Conservation (phyloP, 352 stramenopile species). For the Blastocystis sp. region DNA sequence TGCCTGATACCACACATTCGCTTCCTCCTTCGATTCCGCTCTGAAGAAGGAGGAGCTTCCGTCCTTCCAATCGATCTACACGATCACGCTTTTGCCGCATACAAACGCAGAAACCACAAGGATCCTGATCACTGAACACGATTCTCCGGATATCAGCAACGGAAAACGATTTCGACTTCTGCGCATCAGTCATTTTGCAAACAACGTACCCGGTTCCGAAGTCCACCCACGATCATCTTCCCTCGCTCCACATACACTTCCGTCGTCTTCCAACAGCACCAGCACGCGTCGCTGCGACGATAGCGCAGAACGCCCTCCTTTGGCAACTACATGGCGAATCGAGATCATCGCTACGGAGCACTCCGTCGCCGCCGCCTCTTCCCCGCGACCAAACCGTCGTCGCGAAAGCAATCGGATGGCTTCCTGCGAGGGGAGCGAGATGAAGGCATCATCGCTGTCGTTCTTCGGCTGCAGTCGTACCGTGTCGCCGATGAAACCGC, state of each 20-base stretch:
- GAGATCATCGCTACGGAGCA: too few relatives aligned
- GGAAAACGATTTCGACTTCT: conserved; percentile 12
- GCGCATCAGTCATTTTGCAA: neutral
- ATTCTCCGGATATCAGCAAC: neutral
- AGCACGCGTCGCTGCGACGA: neutral
- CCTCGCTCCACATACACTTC: conserved; percentile 39
- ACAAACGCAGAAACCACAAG: neutral
- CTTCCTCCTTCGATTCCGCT: neutral
- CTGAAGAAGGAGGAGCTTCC: neutral
- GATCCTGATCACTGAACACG: neutral
- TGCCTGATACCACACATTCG: conserved; percentile 18
- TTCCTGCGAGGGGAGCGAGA: neutral
- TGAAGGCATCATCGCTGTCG: neutral
- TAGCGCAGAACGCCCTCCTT: neutral
- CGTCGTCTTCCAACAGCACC: neutral
- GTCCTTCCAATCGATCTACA: neutral
- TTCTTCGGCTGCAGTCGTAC: neutral
- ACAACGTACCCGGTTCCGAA: neutral
- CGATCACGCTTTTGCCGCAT: neutral
- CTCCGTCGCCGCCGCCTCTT: too few relatives aligned
- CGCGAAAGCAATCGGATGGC: neutral
- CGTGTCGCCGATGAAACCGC: neutral
- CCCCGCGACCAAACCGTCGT: too few relatives aligned
- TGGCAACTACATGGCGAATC: conserved; percentile 31
- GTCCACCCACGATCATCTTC: conserved; percentile 15